These are phyloP conservation scores for Pogostemon cablin DNA, from an alignment of 257 asterid genomes.

Conservation along the genomic window DNA sequence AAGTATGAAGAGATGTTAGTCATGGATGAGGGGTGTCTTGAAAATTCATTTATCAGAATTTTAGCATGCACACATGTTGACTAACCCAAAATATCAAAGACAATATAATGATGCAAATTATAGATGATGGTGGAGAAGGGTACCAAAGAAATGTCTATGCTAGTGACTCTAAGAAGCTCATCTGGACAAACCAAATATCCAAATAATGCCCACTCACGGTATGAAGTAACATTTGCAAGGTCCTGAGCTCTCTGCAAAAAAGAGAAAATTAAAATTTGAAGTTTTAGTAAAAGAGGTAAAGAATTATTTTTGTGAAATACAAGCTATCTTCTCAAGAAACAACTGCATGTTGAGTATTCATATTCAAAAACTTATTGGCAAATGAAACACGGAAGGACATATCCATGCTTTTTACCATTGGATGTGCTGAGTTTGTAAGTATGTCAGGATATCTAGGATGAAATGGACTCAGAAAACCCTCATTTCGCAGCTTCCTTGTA, in stretches of 20 bases:
- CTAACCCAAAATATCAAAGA: slow-evolving; percentile 13
- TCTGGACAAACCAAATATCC: slow-evolving; percentile 99
- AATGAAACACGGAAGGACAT: not conserved
- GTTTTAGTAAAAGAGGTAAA: slow-evolving; percentile 26
- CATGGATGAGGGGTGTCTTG: slow-evolving; percentile 29
- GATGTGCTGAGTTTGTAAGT: slow-evolving; percentile 98
- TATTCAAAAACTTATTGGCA: slow-evolving; percentile 24
- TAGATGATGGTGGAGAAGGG: slow-evolving; percentile 32
- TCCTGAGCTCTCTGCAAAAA: slow-evolving; percentile 94
- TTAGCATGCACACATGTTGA: slow-evolving; percentile 21
- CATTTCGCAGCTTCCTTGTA: slow-evolving; percentile 94
- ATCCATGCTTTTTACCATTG: slow-evolving; percentile 63
- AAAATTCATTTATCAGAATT: slow-evolving; percentile 29
- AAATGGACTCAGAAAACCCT: slow-evolving; percentile 97
- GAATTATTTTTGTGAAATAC: slow-evolving; percentile 15
- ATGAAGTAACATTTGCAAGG: slow-evolving; percentile 95
- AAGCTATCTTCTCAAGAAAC: slow-evolving; percentile 25
- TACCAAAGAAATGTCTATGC: slow-evolving; percentile 98
- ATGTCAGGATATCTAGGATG: slow-evolving; percentile 99
- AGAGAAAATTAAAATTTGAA: slow-evolving; percentile 21
- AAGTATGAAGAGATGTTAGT: slow-evolving; percentile 34
- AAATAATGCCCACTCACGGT: slow-evolving; percentile 93
- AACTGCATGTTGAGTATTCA: slow-evolving; percentile 12
- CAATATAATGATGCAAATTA: slow-evolving; percentile 19
- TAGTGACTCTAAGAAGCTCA: slow-evolving; percentile 96